These are phyloP conservation scores for Phytophthora kernoviae DNA, from an alignment of 352 stramenopile genomes.

Conservation along the genomic window DNA sequence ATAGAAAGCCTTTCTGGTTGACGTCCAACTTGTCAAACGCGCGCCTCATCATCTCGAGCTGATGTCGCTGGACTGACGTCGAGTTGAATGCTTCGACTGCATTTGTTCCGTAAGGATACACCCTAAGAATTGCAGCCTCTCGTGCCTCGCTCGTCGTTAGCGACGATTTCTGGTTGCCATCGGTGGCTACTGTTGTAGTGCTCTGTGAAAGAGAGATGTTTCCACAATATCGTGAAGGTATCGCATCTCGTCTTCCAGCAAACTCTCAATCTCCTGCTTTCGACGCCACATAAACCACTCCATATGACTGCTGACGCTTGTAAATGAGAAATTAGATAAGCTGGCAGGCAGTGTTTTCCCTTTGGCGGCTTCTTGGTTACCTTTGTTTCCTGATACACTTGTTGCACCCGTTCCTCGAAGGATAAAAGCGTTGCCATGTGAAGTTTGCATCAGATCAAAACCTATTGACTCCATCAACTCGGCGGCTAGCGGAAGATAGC, in stretches of 20 bases:
- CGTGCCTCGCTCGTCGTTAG: not conserved
- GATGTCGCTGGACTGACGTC: constrained; percentile 39
- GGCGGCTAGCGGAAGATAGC: constrained; percentile 45
- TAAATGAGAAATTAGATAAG: constrained; percentile 68
- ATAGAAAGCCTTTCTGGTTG: constrained; percentile 41
- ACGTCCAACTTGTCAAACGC: constrained; percentile 46
- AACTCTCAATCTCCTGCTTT: constrained; percentile 69
- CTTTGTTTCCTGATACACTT: not conserved
- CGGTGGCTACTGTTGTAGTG: not conserved
- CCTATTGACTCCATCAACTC: constrained; percentile 74
- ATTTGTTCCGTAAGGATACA: constrained; percentile 72
- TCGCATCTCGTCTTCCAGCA: constrained; percentile 67
- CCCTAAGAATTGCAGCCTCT: constrained; percentile 32
- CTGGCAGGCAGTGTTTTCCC: constrained; percentile 24
- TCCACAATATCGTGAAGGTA: constrained; percentile 51
- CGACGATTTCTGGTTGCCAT: not conserved
- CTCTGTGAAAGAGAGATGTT: not conserved
- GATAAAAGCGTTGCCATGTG: constrained; percentile 50
- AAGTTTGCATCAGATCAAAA: constrained; percentile 48
- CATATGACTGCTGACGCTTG: constrained; percentile 60
- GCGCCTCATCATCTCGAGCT: constrained; percentile 55
- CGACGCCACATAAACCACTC: constrained; percentile 82
- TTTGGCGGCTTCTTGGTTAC: not conserved
- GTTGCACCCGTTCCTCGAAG: constrained; percentile 50
- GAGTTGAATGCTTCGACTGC: constrained; percentile 57